Base-by-base conservation (phyloP, 2,329 filamentous ascomycete genomes). In the Purpureocillium lavendulum region DNA sequence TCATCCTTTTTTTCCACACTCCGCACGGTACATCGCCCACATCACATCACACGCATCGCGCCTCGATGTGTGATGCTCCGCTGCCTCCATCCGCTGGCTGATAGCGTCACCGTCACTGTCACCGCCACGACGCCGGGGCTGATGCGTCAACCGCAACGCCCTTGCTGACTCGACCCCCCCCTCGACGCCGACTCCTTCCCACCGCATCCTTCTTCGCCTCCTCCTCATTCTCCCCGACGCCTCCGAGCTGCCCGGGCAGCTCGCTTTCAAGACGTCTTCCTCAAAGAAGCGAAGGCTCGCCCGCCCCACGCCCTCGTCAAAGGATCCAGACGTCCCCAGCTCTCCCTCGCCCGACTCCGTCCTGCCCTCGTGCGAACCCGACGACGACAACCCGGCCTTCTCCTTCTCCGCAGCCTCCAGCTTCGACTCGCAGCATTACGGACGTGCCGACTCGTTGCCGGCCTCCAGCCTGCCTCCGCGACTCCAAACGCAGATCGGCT, bases 201-300 rank as follows among this genome's bases (percentile, higher is more conserved):
- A n/a, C n/a, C n/a, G n/a, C n/a, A n/a, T n/a, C n/a, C 13, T 30
- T 37, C 40, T 24, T 13, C 30, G 40, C 38, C 30, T 39, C 33
- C 28, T 28, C 38, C 38, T 38, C 40, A 33, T 35, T 38, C 17
- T 33, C 40, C 29, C 21, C 21, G 21, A 26, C 21, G 34, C 36
- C 49, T 56, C 54, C 62, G 75, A 79, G 75, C 75, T 79, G 75
- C 75, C 54, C 52, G 60, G 60, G 77, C 77, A 80, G 78, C 78
- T 82, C 78, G 65, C 71, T 61, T 69, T 74, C 78, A 82, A 73
- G 64, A 82, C 78, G 78, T 81, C 77, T 77, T 81, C 76, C 69
- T 71, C 67, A 73, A 82, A 82, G 77, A 82, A 82, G 77, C 73
- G 77, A 71, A 82, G 77, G 73, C 73, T 82, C 55, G 68, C 64